These are phyloP conservation scores for Kurtzmaniella quercitrusa DNA, from an alignment of 1,139 yeast species.

Conservation along the genomic window DNA sequence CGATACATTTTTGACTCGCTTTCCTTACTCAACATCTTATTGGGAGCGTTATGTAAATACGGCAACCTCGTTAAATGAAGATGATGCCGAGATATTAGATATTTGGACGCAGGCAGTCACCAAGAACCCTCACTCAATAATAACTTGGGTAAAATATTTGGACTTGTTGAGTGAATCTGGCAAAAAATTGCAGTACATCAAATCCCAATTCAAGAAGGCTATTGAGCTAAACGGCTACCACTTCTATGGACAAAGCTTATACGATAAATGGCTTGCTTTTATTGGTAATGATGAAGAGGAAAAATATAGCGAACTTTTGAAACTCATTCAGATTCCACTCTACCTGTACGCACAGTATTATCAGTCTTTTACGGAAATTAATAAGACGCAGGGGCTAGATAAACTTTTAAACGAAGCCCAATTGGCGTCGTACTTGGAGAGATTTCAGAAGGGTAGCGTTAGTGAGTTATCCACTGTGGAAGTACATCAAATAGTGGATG, in stretches of 20 bases:
- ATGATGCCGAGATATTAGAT: conserved; percentile 15
- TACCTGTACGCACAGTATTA: conserved; percentile 70
- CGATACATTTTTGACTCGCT: background rate
- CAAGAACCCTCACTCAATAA: conserved; percentile 52
- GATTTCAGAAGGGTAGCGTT: conserved; percentile 18
- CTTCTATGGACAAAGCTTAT: conserved; percentile 57
- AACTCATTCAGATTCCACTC: conserved; percentile 51
- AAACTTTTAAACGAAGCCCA: conserved; percentile 19
- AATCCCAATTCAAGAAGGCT: conserved; percentile 39
- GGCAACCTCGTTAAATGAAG: background rate
- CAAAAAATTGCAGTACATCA: conserved; percentile 20
- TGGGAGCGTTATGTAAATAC: background rate
- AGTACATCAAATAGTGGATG: conserved; percentile 37
- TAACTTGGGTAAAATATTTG: conserved; percentile 65
- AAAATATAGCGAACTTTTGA: conserved; percentile 32
- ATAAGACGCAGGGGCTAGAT: conserved; percentile 17
- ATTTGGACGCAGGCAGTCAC: conserved; percentile 45
- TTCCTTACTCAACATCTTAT: conserved; percentile 21
- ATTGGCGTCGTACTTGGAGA: conserved; percentile 17
- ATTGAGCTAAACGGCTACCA: conserved; percentile 46
- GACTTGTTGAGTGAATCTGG: conserved; percentile 34
- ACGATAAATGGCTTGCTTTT: conserved; percentile 54
- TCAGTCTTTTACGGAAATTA: conserved; percentile 44
- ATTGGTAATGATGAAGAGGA: conserved; percentile 14
- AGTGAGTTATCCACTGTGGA: conserved; percentile 28